Percentiles rank a stretch among this genome's conserved stretches.
These are phyloP conservation scores for Ustilaginoidea virens DNA, from an alignment of 2,329 filamentous ascomycete species.

Conservation along the genomic window DNA sequence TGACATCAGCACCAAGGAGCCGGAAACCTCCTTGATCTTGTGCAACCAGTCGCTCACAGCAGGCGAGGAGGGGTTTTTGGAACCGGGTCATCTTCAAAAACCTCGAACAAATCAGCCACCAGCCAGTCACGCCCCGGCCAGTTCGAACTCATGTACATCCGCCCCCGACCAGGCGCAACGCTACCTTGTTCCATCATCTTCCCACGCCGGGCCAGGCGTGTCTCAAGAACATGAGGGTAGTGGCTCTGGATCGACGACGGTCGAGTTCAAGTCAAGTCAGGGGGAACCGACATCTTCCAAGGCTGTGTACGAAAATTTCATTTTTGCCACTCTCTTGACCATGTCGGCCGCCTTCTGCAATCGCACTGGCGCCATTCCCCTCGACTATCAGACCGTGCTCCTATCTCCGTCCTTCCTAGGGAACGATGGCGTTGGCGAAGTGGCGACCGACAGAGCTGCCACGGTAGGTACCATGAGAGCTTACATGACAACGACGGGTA, in stretches of 20 bases:
- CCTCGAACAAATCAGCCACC: conserved; percentile 23
- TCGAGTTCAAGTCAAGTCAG: conserved; percentile 8
- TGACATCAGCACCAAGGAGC: conserved; percentile 10
- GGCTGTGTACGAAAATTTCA: conserved; percentile 37
- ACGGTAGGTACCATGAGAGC: conserved; percentile 35
- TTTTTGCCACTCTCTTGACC: conserved; percentile 35
- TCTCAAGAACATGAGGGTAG: conserved; percentile 14
- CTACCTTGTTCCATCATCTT: conserved; percentile 6
- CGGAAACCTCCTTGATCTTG: conserved; percentile 27
- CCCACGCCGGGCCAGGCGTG: conserved; percentile 2
- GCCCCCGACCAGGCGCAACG: conserved; percentile 21
- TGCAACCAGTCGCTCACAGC: conserved; percentile 27
- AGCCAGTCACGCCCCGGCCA: conserved; percentile 28
- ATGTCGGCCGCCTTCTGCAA: conserved; percentile 33
- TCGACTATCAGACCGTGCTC: conserved; percentile 37
- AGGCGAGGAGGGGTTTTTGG: conserved; percentile 34
- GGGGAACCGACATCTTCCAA: conserved; percentile 15
- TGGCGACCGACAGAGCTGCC: conserved; percentile 9
- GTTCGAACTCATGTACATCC: conserved; percentile 27
- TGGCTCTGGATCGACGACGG: conserved; percentile 12
- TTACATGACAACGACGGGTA: conserved; percentile 40
- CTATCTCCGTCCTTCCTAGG: conserved; percentile 17
- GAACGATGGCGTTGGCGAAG: conserved; percentile 7
- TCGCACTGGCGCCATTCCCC: conserved; percentile 30
- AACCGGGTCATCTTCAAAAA: conserved; percentile 32